Evolutionary conservation across 129 eudicot genomes (phyloP), one percentile per base, ranked within the genome.

Genomic region (Centaurea solstitialis): DNA sequence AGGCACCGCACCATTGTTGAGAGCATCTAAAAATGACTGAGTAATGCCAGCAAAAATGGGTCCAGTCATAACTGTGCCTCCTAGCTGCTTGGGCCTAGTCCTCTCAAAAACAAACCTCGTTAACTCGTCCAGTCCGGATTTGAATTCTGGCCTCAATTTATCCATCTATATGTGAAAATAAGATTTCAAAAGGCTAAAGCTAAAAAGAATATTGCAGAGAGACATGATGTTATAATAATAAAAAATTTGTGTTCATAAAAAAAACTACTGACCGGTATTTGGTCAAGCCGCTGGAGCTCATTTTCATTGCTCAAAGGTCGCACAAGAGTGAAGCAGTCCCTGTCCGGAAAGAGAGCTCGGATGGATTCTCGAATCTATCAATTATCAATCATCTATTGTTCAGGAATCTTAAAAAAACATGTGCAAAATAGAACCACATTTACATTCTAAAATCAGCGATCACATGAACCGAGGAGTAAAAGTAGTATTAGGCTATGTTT

Each of bases 321-420:
- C 69, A 96, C 99, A 82, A 96, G 99, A 62, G 99, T 81, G 88
- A 89, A 96, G 91, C 99, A 96, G 67, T 96, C 99, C 85, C 99
- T 88, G 84, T 96, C 98, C 7, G 98, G 99, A 82, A 96, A 96
- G 74, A 96, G 98, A 73, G 98, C 98, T 75, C 97, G 91, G 72
- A 96, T 93, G 83, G 99, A 96, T 80, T 96, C 99, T 72, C 99
- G 94, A 75, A 96, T 96, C 99, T 96, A 77, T 65, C 30, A 72
- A 82, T 69, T 61, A 85, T 45, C 70, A 80, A 28, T 26, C 61
- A 39, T 39, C 8, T 73, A 40, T 33, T 75, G 81, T 73, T 81
- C 73, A 80, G 61, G 43, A 72, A 78, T 77, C 57, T 72, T 74
- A 7, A n/a, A 15, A n/a, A 15, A 37, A 69, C 68, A 80, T 45